phyloP scores from a whole-genome alignment of 2,329 filamentous ascomycete genomes.

The Phialophora tarda region DNA sequence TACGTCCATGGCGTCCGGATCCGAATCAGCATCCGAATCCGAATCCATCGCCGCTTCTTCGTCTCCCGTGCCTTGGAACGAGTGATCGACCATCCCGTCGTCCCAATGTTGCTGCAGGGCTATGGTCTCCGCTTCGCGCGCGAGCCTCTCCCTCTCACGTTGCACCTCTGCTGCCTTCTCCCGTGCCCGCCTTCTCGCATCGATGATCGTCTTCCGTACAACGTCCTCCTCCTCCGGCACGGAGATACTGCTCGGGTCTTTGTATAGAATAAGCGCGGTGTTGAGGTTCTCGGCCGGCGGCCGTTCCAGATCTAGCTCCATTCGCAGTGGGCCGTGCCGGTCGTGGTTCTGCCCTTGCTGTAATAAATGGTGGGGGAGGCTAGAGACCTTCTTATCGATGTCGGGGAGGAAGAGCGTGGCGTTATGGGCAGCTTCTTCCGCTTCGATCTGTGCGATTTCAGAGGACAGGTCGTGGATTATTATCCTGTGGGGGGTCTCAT shows the following conservation, averaged over 20 bases:
- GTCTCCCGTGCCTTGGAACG: slow-evolving; percentile 7
- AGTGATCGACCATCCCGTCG: slow-evolving; percentile 29
- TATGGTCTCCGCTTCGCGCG: slow-evolving; percentile 3
- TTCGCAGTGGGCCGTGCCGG: not conserved
- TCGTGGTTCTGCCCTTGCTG: slow-evolving; percentile 13
- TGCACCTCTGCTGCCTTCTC: slow-evolving; percentile 50
- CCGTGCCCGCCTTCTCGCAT: slow-evolving; percentile 72
- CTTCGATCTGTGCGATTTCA: slow-evolving; percentile 74
- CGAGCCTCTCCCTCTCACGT: slow-evolving; percentile 21
- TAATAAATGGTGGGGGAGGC: slow-evolving; percentile 72
- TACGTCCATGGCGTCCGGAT: slow-evolving; percentile 42
- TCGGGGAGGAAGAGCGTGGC: slow-evolving; percentile 76
- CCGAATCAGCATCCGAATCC: slow-evolving; percentile 18
- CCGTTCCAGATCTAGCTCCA: not conserved
- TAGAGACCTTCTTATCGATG: slow-evolving; percentile 78
- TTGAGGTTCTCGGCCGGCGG: slow-evolving; percentile 63
- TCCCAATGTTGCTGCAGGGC: slow-evolving; percentile 17
- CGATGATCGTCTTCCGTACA: slow-evolving; percentile 82
- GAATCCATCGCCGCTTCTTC: not conserved
- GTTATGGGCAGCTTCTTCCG: slow-evolving; percentile 53
- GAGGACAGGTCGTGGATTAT: slow-evolving; percentile 91
- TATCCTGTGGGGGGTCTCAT: slow-evolving; percentile 83
- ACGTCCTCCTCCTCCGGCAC: slow-evolving; percentile 76
- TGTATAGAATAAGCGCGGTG: slow-evolving; percentile 75
- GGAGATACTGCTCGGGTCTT: slow-evolving; percentile 75